Evolutionary conservation across 148 eudicot species (phyloP), one percentile per base, ranked within the genome.

Genomic region (Tetragonia tetragonoides): DNA sequence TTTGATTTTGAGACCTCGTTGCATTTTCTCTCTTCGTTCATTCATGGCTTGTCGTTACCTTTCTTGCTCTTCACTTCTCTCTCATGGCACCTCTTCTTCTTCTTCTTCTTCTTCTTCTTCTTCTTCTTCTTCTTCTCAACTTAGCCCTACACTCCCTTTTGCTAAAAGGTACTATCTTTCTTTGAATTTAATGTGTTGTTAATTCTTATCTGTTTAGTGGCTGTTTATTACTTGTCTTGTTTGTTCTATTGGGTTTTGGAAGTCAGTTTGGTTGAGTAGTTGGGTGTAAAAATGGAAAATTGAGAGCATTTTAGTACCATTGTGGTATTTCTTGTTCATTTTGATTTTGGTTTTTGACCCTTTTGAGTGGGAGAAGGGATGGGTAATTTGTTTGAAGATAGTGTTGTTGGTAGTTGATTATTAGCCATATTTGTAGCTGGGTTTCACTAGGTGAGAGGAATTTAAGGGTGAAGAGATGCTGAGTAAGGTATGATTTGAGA

Each of bases 1-100:
- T 72, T 61, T 82, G 66, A 81, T 74, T 57, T 24, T 80, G 68
- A 87, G 73, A 68, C 84, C 86, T 72, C 72, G 81, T 59, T 68
- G 18, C 34, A 28, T 28, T 44, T 69, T 73, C 5, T 18, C 81
- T 82, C 79, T 83, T 81, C 79, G 81, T 37, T 49, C 77, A 75
- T 67, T 88, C 77, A 90, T 90, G 93, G 84, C 89, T 54, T 77
- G 84, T 42, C 77, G 84, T 65, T 77, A 70, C 59, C 82, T 64
- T 60, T 81, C 79, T 10, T 79, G 74, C 64, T 69, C 78, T 24
- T 15, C 68, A 53, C 79, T 72, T 73, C 79, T 62, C 61, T 77
- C 83, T 38, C 81, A 17, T 62, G 69, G 68, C 44, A 54, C 73
- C 46, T 34, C 74, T 61, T 17, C 74, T 42, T 39, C 76, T 37